Evolutionary conservation across 2,329 filamentous ascomycete genomes (phyloP).

Genomic region (Alternaria atra): DNA sequence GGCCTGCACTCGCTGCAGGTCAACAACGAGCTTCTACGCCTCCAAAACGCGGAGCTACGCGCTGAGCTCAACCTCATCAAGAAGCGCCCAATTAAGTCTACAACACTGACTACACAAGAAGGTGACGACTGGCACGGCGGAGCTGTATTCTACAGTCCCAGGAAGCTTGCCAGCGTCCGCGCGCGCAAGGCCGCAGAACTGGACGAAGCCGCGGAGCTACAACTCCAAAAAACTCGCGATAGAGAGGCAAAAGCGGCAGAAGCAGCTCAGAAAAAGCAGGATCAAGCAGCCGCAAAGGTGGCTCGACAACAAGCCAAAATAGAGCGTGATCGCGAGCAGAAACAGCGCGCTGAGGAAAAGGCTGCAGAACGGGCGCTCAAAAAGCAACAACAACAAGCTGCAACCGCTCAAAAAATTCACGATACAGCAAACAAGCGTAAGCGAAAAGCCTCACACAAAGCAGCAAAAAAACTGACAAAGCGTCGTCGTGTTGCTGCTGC

Average conservation of each 20-base stretch:
- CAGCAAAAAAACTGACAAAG: neutral
- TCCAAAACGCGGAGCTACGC: neutral
- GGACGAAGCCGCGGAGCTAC: neutral
- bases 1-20: neutral
- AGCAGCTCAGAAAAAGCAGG: neutral
- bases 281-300: neutral
- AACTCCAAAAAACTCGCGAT: neutral
- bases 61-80: neutral
- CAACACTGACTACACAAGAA: neutral
- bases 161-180: neutral
- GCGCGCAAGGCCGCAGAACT: neutral
- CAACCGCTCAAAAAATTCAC: neutral
- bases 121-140: neutral
- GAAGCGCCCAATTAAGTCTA: neutral
- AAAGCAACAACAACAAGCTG: neutral
- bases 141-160: neutral
- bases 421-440: neutral
- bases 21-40: neutral
- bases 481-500: constrained; percentile 1
- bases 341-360: neutral
- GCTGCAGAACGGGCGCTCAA: neutral
- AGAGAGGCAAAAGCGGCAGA: neutral
- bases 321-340: neutral
- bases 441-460: neutral
- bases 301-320: neutral